Conservation (phyloP, 306 rosid species). For the Rubus idaeus region DNA sequence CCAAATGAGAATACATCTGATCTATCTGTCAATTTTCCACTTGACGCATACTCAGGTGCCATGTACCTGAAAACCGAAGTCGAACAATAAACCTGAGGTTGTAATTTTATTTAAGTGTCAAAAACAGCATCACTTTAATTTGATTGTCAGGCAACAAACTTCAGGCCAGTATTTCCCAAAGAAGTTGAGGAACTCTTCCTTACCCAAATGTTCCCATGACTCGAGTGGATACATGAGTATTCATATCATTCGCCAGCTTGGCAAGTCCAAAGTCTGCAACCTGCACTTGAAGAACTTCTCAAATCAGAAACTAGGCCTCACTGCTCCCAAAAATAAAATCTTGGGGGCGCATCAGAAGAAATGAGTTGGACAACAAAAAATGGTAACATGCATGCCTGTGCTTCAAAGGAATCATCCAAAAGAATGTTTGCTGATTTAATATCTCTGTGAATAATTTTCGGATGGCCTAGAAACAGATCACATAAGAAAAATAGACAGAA, state of each 20-base stretch:
- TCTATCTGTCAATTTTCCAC: slow-evolving; percentile 91
- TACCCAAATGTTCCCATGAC: slow-evolving; percentile 99
- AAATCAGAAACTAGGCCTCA: slow-evolving; percentile 29
- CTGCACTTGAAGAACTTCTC: slow-evolving; percentile 42
- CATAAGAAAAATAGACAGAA: slow-evolving; percentile 18
- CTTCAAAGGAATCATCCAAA: slow-evolving; percentile 74
- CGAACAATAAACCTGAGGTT: neutral
- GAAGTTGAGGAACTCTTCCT: slow-evolving; percentile 11
- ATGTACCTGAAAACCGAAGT: slow-evolving; percentile 56
- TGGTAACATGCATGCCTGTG: slow-evolving; percentile 53
- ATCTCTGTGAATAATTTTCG: slow-evolving; percentile 92
- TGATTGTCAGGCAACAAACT: slow-evolving; percentile 11
- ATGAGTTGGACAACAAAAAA: neutral
- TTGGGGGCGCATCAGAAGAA: neutral
- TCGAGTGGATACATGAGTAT: slow-evolving; percentile 88
- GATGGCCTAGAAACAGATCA: slow-evolving; percentile 62
- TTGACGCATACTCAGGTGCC: slow-evolving; percentile 98
- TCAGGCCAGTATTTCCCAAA: neutral
- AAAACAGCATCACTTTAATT: neutral
- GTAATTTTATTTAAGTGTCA: neutral
- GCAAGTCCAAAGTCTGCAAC: slow-evolving; percentile 99
- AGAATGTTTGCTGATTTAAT: slow-evolving; percentile 92
- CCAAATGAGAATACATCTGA: slow-evolving; percentile 98
- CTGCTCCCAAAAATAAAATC: neutral
- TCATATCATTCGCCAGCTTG: slow-evolving; percentile 62